A percentile compares a stretch with the other conserved stretches of the same genome.
Evolutionary conservation across 2,329 filamentous ascomycete species (phyloP).

Genomic region (Macrophomina tecta): DNA sequence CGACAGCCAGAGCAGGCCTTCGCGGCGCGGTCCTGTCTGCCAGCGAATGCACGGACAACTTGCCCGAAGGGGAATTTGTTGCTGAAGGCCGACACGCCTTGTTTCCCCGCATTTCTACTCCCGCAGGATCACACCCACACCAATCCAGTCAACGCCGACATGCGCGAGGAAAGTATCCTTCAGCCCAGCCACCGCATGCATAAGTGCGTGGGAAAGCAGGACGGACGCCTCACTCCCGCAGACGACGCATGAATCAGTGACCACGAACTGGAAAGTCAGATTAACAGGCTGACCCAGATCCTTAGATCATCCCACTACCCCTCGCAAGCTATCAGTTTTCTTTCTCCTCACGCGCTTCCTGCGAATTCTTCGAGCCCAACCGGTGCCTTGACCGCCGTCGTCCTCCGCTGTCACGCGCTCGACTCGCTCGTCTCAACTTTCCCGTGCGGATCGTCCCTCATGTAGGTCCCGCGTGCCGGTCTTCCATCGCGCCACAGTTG

Average conservation of each 20-base stretch:
- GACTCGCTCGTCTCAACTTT: not conserved
- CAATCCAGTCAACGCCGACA: not conserved
- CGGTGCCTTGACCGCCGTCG: not conserved
- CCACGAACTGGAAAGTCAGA: not conserved
- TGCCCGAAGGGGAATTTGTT: constrained; percentile 1
- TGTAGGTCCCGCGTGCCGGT: not conserved
- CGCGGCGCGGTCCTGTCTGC: not conserved
- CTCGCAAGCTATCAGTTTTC: not conserved
- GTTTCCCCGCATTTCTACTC: constrained; percentile 7
- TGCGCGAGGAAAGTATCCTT: not conserved
- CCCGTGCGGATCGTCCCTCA: not conserved
- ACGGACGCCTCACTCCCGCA: not conserved
- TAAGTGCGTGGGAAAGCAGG: not conserved
- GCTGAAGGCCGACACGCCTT: not conserved
- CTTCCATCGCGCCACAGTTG: not conserved
- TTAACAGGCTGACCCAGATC: not conserved
- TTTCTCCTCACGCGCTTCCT: not conserved
- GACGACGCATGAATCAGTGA: not conserved
- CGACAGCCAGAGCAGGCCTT: not conserved
- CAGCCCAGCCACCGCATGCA: not conserved
- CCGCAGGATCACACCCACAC: not conserved
- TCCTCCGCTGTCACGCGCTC: not conserved
- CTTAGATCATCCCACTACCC: not conserved
- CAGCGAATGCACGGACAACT: not conserved
- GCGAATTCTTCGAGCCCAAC: too few species aligned